phyloP scores from a whole-genome alignment of 2,329 filamentous ascomycete genomes.

The Monilinia fructicola region DNA sequence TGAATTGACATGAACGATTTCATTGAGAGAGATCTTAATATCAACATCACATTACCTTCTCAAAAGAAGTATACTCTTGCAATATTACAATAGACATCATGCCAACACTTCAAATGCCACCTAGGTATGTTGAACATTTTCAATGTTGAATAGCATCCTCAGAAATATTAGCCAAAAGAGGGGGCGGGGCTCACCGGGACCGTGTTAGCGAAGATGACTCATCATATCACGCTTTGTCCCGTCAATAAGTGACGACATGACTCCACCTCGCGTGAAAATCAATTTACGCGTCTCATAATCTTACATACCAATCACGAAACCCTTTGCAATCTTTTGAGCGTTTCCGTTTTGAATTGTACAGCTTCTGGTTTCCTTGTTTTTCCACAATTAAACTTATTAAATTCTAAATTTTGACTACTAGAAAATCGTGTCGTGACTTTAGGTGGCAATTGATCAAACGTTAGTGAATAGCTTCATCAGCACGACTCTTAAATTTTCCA shows the following conservation, averaged over 20 bases:
- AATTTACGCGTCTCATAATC: slow-evolving; percentile 17
- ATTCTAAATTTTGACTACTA: neutral
- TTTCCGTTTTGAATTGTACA: neutral
- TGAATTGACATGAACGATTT: no score
- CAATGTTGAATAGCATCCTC: no score
- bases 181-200: neutral
- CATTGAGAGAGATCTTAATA: no score
- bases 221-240: slow-evolving; percentile 5
- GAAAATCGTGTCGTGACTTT: neutral
- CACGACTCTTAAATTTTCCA: neutral
- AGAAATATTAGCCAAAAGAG: no score
- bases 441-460: neutral
- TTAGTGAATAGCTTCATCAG: neutral
- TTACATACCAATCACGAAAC: neutral
- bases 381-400: neutral
- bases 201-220: neutral
- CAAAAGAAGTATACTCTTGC: no score
- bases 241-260: slow-evolving; percentile 18
- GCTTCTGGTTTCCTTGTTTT: neutral
- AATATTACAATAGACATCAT: no score
- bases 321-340: neutral
- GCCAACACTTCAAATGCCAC: no score
- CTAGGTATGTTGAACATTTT: no score
- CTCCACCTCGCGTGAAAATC: slow-evolving; percentile 20
- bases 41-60: no score